These are phyloP conservation scores for Podila horticola DNA, from an alignment of 192 early-diverging fungal species.

Conservation along the genomic window DNA sequence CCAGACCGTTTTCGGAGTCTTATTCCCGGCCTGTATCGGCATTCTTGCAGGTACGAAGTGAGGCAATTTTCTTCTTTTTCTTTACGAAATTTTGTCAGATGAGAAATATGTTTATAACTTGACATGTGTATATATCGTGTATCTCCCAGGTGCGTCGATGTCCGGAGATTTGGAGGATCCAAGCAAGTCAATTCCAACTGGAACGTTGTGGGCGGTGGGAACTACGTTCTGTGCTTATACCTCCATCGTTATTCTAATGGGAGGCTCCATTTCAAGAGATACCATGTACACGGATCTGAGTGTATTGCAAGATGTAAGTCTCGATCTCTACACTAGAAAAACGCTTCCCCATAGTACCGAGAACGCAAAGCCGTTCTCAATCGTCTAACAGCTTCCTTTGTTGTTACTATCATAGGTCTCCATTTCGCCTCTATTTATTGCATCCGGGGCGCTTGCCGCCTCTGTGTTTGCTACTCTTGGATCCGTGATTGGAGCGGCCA, in stretches of 20 bases:
- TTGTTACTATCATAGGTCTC: slow-evolving; percentile 49
- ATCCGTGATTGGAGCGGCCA: slow-evolving; percentile 67
- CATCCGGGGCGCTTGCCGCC: slow-evolving; percentile 67
- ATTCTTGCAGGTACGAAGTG: slow-evolving; percentile 62
- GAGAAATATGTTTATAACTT: background rate
- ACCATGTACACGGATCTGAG: slow-evolving; percentile 70
- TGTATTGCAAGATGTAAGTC: slow-evolving; percentile 65
- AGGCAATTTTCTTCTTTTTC: no score
- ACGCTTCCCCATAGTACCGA: no score
- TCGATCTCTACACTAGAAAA: background rate
- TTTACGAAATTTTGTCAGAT: background rate
- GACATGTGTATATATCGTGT: background rate
- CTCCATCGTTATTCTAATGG: slow-evolving; percentile 62
- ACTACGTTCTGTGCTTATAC: slow-evolving; percentile 68
- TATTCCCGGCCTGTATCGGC: slow-evolving; percentile 78
- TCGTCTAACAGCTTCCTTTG: background rate
- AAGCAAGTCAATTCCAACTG: slow-evolving; percentile 72
- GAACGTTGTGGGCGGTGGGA: slow-evolving; percentile 70
- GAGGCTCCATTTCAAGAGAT: slow-evolving; percentile 64
- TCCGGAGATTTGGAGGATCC: slow-evolving; percentile 75
- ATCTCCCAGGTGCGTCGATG: slow-evolving; percentile 68
- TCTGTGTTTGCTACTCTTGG: slow-evolving; percentile 71
- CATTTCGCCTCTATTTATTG: slow-evolving; percentile 61
- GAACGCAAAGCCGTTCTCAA: no score
- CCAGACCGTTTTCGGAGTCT: slow-evolving; percentile 66